Evolutionary conservation across 176 grass and related monocot species (phyloP).

Genomic region (Triticum turgidum): DNA sequence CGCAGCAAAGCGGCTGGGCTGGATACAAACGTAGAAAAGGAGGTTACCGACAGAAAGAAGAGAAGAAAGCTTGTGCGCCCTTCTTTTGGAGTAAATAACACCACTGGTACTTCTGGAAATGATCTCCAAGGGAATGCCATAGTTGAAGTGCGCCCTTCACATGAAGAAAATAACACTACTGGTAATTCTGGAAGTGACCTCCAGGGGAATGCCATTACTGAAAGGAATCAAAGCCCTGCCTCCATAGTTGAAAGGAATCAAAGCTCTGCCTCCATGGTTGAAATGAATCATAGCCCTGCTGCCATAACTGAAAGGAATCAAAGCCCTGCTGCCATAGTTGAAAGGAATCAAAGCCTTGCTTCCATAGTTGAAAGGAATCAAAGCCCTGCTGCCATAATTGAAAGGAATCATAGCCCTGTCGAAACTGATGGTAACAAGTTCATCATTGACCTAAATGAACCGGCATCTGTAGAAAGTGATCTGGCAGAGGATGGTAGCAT

Average conservation of each 20-base stretch:
- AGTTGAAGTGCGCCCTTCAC: slow-evolving; percentile 39
- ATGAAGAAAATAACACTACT: slow-evolving; percentile 26
- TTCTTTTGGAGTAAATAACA: slow-evolving; percentile 35
- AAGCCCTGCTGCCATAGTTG: neutral
- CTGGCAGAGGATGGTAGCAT: neutral
- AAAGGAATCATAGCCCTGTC: slow-evolving; percentile 1
- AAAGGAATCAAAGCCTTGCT: neutral
- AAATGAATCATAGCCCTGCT: neutral
- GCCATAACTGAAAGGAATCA: neutral
- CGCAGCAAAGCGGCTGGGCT: slow-evolving; percentile 27
- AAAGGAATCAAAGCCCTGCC: neutral
- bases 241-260: neutral
- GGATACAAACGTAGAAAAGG: slow-evolving; percentile 16
- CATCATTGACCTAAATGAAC: slow-evolving; percentile 41
- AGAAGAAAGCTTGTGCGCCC: slow-evolving; percentile 73
- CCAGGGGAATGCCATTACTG: neutral
- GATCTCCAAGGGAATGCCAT: neutral
- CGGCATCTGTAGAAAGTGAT: slow-evolving; percentile 5
- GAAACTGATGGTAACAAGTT: slow-evolving; percentile 24
- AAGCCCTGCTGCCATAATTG: neutral
- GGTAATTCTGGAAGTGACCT: neutral
- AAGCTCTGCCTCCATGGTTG: neutral
- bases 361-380: neutral
- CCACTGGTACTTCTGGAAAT: slow-evolving; percentile 14
- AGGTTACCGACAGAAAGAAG: slow-evolving; percentile 24